These are phyloP conservation scores for Elaeis guineensis DNA, from an alignment of 176 grass and related monocot species.

Conservation along the genomic window DNA sequence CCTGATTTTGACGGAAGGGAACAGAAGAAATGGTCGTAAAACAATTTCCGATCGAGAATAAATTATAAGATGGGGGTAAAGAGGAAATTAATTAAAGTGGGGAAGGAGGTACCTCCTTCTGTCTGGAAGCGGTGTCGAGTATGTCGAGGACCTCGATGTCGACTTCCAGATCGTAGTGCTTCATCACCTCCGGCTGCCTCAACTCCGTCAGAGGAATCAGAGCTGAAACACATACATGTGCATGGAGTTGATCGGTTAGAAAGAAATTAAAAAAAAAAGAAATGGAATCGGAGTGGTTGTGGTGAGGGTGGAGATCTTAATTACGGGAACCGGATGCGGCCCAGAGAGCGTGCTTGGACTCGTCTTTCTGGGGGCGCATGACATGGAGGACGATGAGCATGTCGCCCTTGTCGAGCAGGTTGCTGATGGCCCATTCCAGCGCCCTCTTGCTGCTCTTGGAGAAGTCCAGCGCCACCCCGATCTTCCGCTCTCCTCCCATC, in stretches of 20 bases:
- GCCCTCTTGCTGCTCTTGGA: slow-evolving; percentile 86
- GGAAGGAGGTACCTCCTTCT: slow-evolving; percentile 40
- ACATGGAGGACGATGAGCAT: slow-evolving; percentile 64
- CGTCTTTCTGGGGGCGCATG: slow-evolving; percentile 24
- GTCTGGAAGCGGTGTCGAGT: slow-evolving; percentile 59
- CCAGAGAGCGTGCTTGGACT: slow-evolving; percentile 42
- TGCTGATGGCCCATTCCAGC: slow-evolving; percentile 52
- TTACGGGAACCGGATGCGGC: slow-evolving; percentile 51
- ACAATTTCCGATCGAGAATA: neutral
- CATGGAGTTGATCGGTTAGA: neutral
- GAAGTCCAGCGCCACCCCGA: slow-evolving; percentile 77
- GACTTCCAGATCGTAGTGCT: slow-evolving; percentile 42
- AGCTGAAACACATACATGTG: slow-evolving; percentile 26
- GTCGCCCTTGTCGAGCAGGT: slow-evolving; percentile 50
- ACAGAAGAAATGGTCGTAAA: too few relatives aligned
- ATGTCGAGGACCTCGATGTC: slow-evolving; percentile 80
- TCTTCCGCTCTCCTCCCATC: slow-evolving; percentile 34
- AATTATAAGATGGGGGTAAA: neutral
- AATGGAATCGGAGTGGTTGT: too few relatives aligned
- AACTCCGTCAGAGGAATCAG: slow-evolving; percentile 79
- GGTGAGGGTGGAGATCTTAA: neutral
- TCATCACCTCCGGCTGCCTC: slow-evolving; percentile 44
- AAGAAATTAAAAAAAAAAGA: neutral
- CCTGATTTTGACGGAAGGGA: slow-evolving; percentile 19
- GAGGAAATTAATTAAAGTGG: neutral